Base-by-base conservation (phyloP, 1,139 yeast genomes). In the Kazachstania sp. region DNA sequence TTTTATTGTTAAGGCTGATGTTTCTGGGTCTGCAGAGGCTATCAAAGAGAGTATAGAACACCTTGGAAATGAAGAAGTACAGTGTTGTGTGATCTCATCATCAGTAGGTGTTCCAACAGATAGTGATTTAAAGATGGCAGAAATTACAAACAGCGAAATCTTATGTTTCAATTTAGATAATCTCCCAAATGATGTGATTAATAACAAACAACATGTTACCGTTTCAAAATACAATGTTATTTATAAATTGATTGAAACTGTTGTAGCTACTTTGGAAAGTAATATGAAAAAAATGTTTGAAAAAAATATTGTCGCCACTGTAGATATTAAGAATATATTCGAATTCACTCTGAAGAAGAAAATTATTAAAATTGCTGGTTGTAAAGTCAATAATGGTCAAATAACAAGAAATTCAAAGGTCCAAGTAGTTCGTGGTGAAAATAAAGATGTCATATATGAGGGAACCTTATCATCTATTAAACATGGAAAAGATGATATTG, bases 71-170 rank as follows among this genome's bases (percentile, higher is more conserved):
- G 86, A 83, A 2, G 95, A 86, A 59, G 92, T 92, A 12, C 71
- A 72, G 50, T 78, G 92, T 4, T 69, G 73, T 18, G 81, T 92
- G 1, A 65, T 92, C 3, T 78, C 78, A 43, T 75, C 81, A 45
- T 90, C 83, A 36, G 97, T 92, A 2, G 98, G 98, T 0, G 68
- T 82, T 0, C 94, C 95, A 11, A 81, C 85, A 1, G 96, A 86
- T 49, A 74, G 81, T 3, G 98, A 92, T 65, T 65, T 92, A 35
- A 85, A 83, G 41, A 71, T 90, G 59, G 98, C 98, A 2, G 77
- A 79, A 48, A 75, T 88, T 0, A 75, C 95, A 3, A 74, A 72
- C 34, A 95, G 95, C 1, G 71, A 75, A 8, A 82, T 92, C 32
- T 63, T 92, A 30, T 81, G 95, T 37, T 92, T 92, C 71, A 88